Percentiles rank a stretch among this genome's conserved stretches.
Conservation (phyloP, 164 flowering plant genomes). For the Magnolia changhungtana region DNA sequence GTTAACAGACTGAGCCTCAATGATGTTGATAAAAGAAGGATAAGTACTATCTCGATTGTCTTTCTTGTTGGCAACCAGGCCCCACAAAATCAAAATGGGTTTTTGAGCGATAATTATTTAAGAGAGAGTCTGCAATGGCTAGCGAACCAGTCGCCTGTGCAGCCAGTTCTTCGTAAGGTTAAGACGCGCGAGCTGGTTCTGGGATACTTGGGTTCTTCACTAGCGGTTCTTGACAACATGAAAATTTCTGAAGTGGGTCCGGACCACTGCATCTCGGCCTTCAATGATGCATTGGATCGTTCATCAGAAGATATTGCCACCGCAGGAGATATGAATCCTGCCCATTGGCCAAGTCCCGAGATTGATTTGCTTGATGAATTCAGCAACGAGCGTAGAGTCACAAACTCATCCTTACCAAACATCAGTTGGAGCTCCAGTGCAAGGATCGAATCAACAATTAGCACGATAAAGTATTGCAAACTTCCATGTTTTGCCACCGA, state of each 20-base stretch:
- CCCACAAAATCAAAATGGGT: conserved; percentile 31
- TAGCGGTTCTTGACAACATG: conserved; percentile 39
- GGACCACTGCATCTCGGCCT: conserved; percentile 53
- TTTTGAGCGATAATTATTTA: conserved; percentile 53
- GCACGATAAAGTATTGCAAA: conserved; percentile 37
- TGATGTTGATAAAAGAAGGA: conserved; percentile 46
- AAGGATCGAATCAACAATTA: conserved; percentile 34
- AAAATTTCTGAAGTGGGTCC: conserved; percentile 44
- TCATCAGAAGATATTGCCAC: conserved; percentile 38
- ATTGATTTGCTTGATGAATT: conserved; percentile 43
- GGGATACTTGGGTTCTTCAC: conserved; percentile 41
- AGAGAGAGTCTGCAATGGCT: conserved; percentile 77
- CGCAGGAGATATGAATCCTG: conserved; percentile 49
- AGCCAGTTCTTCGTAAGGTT: conserved; percentile 43
- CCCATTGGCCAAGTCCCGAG: conserved; percentile 89
- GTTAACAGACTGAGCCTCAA: conserved; percentile 45
- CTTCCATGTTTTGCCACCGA: conserved; percentile 62
- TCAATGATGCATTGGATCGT: conserved; percentile 70
- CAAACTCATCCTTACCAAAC: conserved; percentile 44
- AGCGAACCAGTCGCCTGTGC: conserved; percentile 60
- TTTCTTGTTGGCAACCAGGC: conserved; percentile 31
- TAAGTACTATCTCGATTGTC: conserved; percentile 39
- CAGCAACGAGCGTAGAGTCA: conserved; percentile 37
- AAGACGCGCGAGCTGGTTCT: conserved; percentile 58
- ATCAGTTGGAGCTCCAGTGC: conserved; percentile 66